A percentile compares a stretch with the other conserved stretches of the same genome.
These are phyloP conservation scores for Caloboletus firmus DNA, from an alignment of 1,284 basidiomycete species.

Conservation along the genomic window DNA sequence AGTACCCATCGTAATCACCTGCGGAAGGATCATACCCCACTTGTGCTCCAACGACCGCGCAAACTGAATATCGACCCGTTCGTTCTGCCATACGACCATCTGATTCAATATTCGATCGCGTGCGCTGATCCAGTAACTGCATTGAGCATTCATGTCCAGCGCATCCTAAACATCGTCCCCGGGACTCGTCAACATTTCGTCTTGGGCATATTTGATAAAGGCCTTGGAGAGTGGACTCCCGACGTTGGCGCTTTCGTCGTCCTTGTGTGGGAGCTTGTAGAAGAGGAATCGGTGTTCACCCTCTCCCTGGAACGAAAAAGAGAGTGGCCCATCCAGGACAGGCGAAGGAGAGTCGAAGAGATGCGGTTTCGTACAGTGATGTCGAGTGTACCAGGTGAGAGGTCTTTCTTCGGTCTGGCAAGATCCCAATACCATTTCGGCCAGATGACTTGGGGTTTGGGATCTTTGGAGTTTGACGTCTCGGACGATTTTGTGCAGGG, in stretches of 20 bases:
- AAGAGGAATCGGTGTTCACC: constrained; percentile 54
- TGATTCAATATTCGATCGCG: constrained; percentile 92
- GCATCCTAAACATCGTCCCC: constrained; percentile 81
- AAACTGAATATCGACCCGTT: constrained; percentile 50
- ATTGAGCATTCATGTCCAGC: constrained; percentile 90
- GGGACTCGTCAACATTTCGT: constrained; percentile 80
- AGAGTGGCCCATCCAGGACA: constrained; percentile 89
- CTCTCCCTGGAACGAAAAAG: constrained; percentile 79
- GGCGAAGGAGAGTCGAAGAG: constrained; percentile 81
- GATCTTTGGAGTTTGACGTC: background rate
- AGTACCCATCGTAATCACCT: constrained; percentile 98
- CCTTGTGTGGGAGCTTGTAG: constrained; percentile 95
- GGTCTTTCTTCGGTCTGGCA: constrained; percentile 64
- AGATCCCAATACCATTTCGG: constrained; percentile 99
- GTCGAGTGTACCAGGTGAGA: constrained; percentile 71
- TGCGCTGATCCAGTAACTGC: constrained; percentile 97
- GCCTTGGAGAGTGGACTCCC: constrained; percentile 89
- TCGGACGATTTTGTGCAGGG: background rate
- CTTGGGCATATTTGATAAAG: constrained; percentile 87
- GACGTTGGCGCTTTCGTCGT: constrained; percentile 92
- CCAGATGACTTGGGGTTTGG: constrained; percentile 46
- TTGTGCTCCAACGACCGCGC: constrained; percentile 42
- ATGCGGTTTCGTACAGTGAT: constrained; percentile 85
- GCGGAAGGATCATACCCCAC: constrained; percentile 92
- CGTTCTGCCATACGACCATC: constrained; percentile 86